Evolutionary conservation across 768 basidiomycete species (phyloP), one percentile per base, ranked within the genome.

Genomic region (Erythrobasidium yunnanense): DNA sequence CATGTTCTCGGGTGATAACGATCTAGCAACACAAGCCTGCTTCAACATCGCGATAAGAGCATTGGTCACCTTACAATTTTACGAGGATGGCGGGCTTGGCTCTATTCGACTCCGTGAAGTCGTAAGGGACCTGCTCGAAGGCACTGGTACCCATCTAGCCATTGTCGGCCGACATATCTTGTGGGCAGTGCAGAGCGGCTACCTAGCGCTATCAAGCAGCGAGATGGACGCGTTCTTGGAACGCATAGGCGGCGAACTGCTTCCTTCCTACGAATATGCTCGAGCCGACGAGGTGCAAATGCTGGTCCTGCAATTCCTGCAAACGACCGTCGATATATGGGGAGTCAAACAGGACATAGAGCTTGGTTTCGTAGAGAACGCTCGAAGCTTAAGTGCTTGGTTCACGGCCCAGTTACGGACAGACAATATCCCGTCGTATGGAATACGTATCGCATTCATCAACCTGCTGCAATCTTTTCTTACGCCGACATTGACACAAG

Each of bases 381-480:
- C 83, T 23, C 77, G 79, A 27, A 58, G 73, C 23, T 75, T 91
- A 32, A 82, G 81, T 66, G 73, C 72, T 0, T 87, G 83, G 81
- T 77, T 88, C 55, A 78, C 81, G 32, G 72, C 71, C 3, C 75
- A 79, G 65, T 74, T 84, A 49, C 66, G 68, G 15, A 76, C 69
- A 56, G 77, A 76, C 18, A 77, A 79, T 49, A 73, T 84, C 4
- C 76, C 77, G 1, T 83, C 82, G 1, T 91, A 90, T 87, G 79
- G 77, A 58, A 78, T 84, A 29, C 83, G 89, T 84, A 88, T 70
- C 73, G 78, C 66, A 27, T 77, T 87, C 30, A 78, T 83, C 47
- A 78, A 79, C 32, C 87, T 93, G 73, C 75, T 90, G 51, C 83
- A 85, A 66, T 74, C 73, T 46, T 90, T 86, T 73, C 78, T 91